Evolutionary conservation across 495 filamentous ascomycete genomes (phyloP), one percentile per base, ranked within the genome.

Genomic region (Aspergillus incahuasiensis): DNA sequence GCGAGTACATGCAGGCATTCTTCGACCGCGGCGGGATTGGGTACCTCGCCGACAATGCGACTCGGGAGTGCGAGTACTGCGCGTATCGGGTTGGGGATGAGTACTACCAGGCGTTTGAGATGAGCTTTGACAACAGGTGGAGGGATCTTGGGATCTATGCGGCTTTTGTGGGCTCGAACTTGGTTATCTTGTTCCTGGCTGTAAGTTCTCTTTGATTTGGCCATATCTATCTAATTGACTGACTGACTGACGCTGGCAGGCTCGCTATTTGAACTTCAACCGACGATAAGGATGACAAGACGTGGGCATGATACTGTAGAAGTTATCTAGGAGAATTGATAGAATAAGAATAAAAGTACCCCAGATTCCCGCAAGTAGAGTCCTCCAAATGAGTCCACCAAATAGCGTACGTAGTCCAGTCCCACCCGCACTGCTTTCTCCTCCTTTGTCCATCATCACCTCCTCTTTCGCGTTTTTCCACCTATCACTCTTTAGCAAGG

Each of bases 141-240:
- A 75, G 90, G 38, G 90, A 95, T 62, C 56, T 91, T 58, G 90
- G 89, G 3, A 92, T 94, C 51, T 85, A 88, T 52, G 48, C 79
- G 18, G 84, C 82, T 11, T 95, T 87, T 62, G 73, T 90, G 45
- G 87, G 74, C n/a, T 86, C 81, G 55, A 92, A 91, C 64, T 63
- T 91, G 64, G 79, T 90, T 18, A 82, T 95, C 51, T 62, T 95
- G 41, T 89, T 91, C 61, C 9, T 86, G 20, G 88, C 83, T 39
- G 59, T 68, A 57, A 67, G 67, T 60, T 53, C 42, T 21, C 12
- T 5, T 15, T 35, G 32, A 35, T 5, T 5, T 35, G 32, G 32
- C 4, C 12, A 5, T 35, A 5, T 9, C 21, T 12, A 16, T 38
- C 11, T 28, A n/a, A 7, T 24, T n/a, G 12, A 46, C 57, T 67